Conservation (phyloP, 805 yeast genomes). For the Zygoascus ofunaensis region DNA sequence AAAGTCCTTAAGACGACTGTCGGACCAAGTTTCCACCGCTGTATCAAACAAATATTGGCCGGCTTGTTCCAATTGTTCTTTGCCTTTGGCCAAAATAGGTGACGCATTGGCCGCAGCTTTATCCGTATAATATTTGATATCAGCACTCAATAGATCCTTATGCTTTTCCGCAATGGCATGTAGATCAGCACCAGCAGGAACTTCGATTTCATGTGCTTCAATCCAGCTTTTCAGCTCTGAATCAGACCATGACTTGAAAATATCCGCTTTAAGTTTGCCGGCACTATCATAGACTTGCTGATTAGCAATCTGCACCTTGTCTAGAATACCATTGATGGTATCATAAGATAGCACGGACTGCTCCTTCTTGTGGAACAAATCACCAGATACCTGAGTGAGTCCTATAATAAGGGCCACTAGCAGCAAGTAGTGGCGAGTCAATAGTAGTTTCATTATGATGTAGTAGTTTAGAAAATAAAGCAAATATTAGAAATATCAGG, state of each 20-base stretch:
- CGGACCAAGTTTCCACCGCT: conserved; percentile 27
- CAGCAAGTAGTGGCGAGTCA: background rate
- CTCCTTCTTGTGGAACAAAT: background rate
- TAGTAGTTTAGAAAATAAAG: no score
- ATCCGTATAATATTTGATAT: conserved; percentile 11
- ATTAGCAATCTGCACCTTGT: conserved; percentile 21
- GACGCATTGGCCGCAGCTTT: conserved; percentile 14
- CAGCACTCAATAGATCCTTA: conserved; percentile 25
- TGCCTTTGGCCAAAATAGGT: conserved; percentile 16
- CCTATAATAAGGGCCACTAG: background rate
- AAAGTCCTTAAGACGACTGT: conserved; percentile 26
- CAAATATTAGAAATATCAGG: no score
- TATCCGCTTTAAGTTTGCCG: conserved; percentile 30
- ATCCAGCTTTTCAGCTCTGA: conserved; percentile 37
- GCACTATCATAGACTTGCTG: conserved; percentile 28
- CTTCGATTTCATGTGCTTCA: conserved; percentile 28
- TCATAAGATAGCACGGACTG: background rate
- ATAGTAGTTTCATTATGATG: background rate
- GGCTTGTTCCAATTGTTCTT: conserved; percentile 13
- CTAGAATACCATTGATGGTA: conserved; percentile 1
- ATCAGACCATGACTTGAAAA: conserved; percentile 35
- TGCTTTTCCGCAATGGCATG: conserved; percentile 25
- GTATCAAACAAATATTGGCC: conserved; percentile 17
- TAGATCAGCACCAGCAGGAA: conserved; percentile 16
- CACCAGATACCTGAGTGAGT: background rate